Evolutionary conservation across 768 basidiomycete genomes (phyloP).

Genomic region (Lactifluus rugatus): DNA sequence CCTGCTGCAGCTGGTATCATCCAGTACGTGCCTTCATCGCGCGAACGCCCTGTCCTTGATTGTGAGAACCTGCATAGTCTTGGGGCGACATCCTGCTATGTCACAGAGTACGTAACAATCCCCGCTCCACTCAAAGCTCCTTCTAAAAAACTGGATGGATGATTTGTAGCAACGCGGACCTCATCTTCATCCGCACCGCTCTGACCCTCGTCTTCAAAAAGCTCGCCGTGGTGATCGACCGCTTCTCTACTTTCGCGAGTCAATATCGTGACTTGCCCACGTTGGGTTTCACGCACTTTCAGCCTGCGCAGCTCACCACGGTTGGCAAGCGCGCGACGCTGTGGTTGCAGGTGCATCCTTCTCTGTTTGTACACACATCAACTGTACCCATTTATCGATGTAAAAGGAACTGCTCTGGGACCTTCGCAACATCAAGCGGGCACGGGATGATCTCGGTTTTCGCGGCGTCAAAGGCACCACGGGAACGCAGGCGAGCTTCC

Average conservation of each 20-base stretch:
- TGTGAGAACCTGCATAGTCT: slow-evolving; percentile 37
- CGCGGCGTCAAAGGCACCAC: slow-evolving; percentile 99
- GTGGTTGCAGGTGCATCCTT: slow-evolving; percentile 73
- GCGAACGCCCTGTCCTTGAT: background rate
- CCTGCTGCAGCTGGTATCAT: slow-evolving; percentile 95
- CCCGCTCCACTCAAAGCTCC: too few species aligned
- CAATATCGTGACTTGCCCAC: slow-evolving; percentile 85
- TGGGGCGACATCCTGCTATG: slow-evolving; percentile 97
- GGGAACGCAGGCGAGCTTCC: slow-evolving; percentile 94
- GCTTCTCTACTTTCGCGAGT: slow-evolving; percentile 74
- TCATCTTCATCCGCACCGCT: slow-evolving; percentile 90
- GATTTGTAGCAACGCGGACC: slow-evolving; percentile 77
- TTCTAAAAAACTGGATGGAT: too few species aligned
- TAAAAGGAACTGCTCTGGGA: slow-evolving; percentile 92
- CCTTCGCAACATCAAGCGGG: slow-evolving; percentile 83
- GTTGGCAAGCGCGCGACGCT: slow-evolving; percentile 95
- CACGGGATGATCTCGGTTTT: slow-evolving; percentile 88
- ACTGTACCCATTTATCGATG: background rate
- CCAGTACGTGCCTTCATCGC: slow-evolving; percentile 44
- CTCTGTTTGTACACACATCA: background rate
- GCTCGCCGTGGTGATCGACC: slow-evolving; percentile 82
- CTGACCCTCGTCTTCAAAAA: slow-evolving; percentile 78
- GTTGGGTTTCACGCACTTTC: slow-evolving; percentile 97
- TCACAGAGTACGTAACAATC: slow-evolving; percentile 72
- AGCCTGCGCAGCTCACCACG: slow-evolving; percentile 96